Base-by-base conservation (phyloP, 805 yeast genomes). In the Yueomyces sinensis region DNA sequence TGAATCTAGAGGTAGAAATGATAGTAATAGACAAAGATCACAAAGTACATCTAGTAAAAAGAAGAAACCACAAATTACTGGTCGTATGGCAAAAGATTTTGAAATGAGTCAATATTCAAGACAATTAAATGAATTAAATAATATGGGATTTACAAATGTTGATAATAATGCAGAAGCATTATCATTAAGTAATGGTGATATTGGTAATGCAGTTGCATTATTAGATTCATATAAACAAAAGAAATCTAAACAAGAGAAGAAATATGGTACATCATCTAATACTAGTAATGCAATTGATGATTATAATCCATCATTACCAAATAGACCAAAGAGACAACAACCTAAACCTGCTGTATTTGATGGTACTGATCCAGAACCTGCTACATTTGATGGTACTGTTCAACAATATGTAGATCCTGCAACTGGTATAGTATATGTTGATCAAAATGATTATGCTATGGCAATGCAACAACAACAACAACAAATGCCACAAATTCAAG, bases 331-430 rank as follows among this genome's bases (percentile, higher is more conserved):
- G 5, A 32, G 53, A 1, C 58, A 56, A 5, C 53, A 50, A 2
- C 59, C 64, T 1, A 49, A 58, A 36, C 49, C 47, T 3, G 55
- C 62, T 0, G 47, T 48, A 3, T 59, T 62, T 45, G 68, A 52
- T 33, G 57, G 57, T 7, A 33, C 47, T 5, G 45, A 36, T 32
- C 44, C 49, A 15, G 48, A 41, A 31, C 51, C 42, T 17, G 59
- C 47, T 9, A 49, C 43, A 6, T 52, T 48, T 33, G 52, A 47
- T 38, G 49, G 59, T 27, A 37, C 59, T 41, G 58, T 70, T 54
- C 55, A 79, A 59, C 89, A 78, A 47, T 80, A 74, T 49, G 65
- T 77, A 16, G 87, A 80, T 45, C 84, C 86, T 3, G 60, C 68
- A 6, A 76, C 84, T 0, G 87, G 89, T 11, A 68, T 72, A 32